phyloP scores from a whole-genome alignment of 2,329 filamentous ascomycete genomes.

The Cucurbitaria berberidis region DNA sequence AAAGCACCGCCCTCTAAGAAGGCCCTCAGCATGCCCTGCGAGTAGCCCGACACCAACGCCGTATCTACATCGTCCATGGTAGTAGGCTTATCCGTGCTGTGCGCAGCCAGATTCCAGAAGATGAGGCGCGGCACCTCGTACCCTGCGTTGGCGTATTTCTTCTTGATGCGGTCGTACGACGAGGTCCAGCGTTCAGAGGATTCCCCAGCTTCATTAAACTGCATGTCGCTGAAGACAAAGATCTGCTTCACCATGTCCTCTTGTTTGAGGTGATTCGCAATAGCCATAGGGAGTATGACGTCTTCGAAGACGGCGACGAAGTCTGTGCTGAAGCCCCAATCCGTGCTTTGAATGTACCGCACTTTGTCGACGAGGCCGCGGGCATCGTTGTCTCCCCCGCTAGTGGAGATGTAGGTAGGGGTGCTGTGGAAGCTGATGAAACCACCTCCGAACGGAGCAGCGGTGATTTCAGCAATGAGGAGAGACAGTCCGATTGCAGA shows the following conservation, averaged over 20 bases:
- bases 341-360: slow-evolving; percentile 26
- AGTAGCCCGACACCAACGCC: slow-evolving; percentile 62
- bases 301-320: slow-evolving; percentile 62
- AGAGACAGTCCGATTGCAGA: slow-evolving; percentile 63
- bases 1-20: slow-evolving; percentile 61
- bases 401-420: slow-evolving; percentile 53
- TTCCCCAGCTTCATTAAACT: slow-evolving; percentile 56
- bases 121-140: slow-evolving; percentile 66
- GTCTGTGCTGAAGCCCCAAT: slow-evolving; percentile 58
- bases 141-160: slow-evolving; percentile 55
- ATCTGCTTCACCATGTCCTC: slow-evolving; percentile 67
- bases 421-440: slow-evolving; percentile 61
- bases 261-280: slow-evolving; percentile 56
- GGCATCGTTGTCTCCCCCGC: slow-evolving; percentile 38
- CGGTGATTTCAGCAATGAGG: slow-evolving; percentile 60
- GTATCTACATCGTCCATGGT: slow-evolving; percentile 54
- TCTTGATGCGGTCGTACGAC: slow-evolving; percentile 59
- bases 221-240: slow-evolving; percentile 68
- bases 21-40: slow-evolving; percentile 63
- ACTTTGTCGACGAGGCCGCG: slow-evolving; percentile 54
- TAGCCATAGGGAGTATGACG: slow-evolving; percentile 62
- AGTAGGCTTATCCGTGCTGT: slow-evolving; percentile 58
- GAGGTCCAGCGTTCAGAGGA: slow-evolving; percentile 48
- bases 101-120: slow-evolving; percentile 65
- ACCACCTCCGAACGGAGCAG: slow-evolving; percentile 60